Base-by-base conservation (phyloP, 2,329 filamentous ascomycete species). In the Dactylonectria estremocensis region DNA sequence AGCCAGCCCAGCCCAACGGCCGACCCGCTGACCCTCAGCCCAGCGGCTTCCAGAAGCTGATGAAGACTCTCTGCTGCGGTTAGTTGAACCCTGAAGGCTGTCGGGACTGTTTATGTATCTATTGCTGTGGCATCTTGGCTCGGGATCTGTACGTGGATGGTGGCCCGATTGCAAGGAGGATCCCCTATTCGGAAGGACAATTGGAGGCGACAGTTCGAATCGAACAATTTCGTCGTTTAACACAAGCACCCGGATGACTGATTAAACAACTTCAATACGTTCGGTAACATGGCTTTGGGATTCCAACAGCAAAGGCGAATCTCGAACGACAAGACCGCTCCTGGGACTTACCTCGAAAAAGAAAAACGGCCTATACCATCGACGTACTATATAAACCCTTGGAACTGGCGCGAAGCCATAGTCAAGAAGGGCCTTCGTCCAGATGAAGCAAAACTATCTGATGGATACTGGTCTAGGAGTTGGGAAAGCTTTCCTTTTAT, bases 41-140 rank as follows among this genome's bases (percentile, higher is more conserved):
- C 52, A 92, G 91, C 66, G 93, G 94, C 71, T 91, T 95, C 84
- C 93, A 97, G 84, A 98, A 98, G 87, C 87, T 98, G 80, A 92
- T 95, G 89, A 97, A 96, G 87, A 89, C 91, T 67, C 86, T 98
- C 66, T 98, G 95, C 90, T 98, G 95, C 84, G 94, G 94, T 88
- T 90, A 86, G 85, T 80, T 68, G 65, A 65, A 67, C 64, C 63
- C 59, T 35, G 56, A 70, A 50, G 20, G 57, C 70, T 68, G 73
- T 72, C 70, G 73, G 74, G 73, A 76, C 70, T 79, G 74, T 74
- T 76, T 72, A 72, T 73, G 68, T 73, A 70, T 75, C 62, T 71
- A 75, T 71, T 77, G 76, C 70, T 76, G 74, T 64, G 72, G 72
- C 70, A 70, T 72, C 64, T 67, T 67, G 67, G 70, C 72, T 66